phyloP scores from a whole-genome alignment of 2,329 filamentous ascomycete species.

The Pyricularia pennisetigena region DNA sequence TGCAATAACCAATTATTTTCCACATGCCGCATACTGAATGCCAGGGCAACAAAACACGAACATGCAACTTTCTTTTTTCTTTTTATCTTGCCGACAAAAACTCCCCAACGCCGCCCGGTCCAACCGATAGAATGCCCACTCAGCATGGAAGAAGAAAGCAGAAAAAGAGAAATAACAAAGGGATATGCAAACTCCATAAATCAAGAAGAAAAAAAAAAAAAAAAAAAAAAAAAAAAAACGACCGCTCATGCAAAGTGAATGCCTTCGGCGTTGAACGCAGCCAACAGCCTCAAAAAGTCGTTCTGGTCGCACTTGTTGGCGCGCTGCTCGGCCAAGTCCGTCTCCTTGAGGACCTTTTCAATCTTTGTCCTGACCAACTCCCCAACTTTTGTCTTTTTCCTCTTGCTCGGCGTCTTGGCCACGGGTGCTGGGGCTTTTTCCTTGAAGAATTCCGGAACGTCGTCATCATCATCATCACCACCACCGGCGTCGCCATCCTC shows the following conservation, averaged over 20 bases:
- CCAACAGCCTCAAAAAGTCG: constrained; percentile 74
- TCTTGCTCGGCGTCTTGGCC: constrained; percentile 54
- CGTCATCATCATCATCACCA: constrained; percentile 48
- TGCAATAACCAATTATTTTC: background rate
- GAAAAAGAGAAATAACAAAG: background rate
- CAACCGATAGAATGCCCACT: background rate
- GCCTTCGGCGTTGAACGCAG: constrained; percentile 80
- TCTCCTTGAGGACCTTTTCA: constrained; percentile 72
- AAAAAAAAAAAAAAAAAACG: background rate
- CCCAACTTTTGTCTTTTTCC: constrained; percentile 70
- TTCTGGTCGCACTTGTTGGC: constrained; percentile 85
- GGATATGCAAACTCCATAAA: too few relatives aligned
- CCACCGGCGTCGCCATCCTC: constrained; percentile 30
- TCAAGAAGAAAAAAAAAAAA: too few relatives aligned
- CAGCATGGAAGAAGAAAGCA: background rate
- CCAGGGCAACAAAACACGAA: background rate
- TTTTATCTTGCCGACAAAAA: background rate
- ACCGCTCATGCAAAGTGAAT: constrained; percentile 70
- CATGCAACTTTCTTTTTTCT: background rate
- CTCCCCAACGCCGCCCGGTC: background rate
- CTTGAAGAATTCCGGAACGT: constrained; percentile 78
- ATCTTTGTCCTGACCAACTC: constrained; percentile 83
- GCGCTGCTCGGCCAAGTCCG: constrained; percentile 69
- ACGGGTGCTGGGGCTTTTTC: constrained; percentile 30
- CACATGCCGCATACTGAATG: background rate